Evolutionary conservation across 768 basidiomycete genomes (phyloP).

Genomic region (Kwoniella bestiolae): DNA sequence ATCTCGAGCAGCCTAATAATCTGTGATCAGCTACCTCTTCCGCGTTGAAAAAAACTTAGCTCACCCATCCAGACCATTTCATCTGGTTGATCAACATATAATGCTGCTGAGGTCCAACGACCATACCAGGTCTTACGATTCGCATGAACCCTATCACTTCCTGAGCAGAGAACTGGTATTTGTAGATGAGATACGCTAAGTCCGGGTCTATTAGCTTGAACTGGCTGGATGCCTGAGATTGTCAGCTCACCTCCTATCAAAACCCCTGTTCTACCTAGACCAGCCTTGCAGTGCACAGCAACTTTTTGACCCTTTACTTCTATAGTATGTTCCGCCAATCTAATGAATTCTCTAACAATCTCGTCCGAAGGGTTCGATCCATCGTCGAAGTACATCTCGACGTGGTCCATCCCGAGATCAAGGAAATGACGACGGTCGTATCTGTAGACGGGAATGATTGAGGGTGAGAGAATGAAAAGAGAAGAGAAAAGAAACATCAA

Average conservation of each 20-base stretch:
- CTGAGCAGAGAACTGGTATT: constrained; percentile 93
- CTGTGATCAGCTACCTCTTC: background rate
- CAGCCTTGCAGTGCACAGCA: constrained; percentile 79
- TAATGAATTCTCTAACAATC: constrained; percentile 89
- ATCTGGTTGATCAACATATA: constrained; percentile 52
- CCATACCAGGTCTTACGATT: constrained; percentile 79
- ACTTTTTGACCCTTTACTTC: constrained; percentile 73
- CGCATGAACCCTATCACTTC: constrained; percentile 99
- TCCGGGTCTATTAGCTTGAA: background rate
- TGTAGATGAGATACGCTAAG: constrained; percentile 95
- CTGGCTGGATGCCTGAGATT: too few relatives aligned
- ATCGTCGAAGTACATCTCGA: constrained; percentile 86
- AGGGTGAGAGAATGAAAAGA: too few relatives aligned
- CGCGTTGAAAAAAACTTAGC: background rate
- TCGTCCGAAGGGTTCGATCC: constrained; percentile 97
- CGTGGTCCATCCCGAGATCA: constrained; percentile 44
- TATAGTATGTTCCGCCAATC: constrained; percentile 76
- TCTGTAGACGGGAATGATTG: too few relatives aligned
- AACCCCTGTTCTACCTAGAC: constrained; percentile 92
- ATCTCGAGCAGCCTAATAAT: constrained; percentile 43
- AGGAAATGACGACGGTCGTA: constrained; percentile 43
- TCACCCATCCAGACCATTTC: constrained; percentile 54
- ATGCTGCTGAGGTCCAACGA: constrained; percentile 56
- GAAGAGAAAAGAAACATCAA: too few relatives aligned
- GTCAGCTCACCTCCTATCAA: constrained; percentile 70